Percentiles rank a stretch among this genome's conserved stretches.
phyloP scores from a whole-genome alignment of 1,139 yeast species.

The Chernovozyma sophiae-reginae region DNA sequence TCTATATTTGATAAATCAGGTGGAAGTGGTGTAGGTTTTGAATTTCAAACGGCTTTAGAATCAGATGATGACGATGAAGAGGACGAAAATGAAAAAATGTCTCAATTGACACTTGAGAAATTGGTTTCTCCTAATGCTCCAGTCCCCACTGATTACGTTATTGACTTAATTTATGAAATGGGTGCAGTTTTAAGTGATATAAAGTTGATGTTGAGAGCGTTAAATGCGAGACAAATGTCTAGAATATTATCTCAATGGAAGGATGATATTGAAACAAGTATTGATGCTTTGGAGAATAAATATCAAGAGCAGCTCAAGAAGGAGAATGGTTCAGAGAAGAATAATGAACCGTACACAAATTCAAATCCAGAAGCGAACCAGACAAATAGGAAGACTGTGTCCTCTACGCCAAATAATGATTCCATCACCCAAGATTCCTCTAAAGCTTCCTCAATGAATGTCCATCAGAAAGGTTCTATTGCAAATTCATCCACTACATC shows the following conservation, averaged over 20 bases:
- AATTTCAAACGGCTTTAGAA: slow-evolving; percentile 6
- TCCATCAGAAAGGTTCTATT: neutral
- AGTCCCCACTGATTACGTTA: slow-evolving; percentile 49
- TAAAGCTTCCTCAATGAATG: neutral
- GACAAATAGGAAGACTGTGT: neutral
- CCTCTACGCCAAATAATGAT: neutral
- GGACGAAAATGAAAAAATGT: slow-evolving; percentile 13
- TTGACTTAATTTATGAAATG: slow-evolving; percentile 57
- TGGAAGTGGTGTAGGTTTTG: slow-evolving; percentile 9
- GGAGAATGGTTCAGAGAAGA: too few relatives aligned
- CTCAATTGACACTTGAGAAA: slow-evolving; percentile 43
- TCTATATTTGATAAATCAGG: slow-evolving; percentile 34
- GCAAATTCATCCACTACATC: slow-evolving; percentile 4
- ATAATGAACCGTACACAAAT: too few relatives aligned
- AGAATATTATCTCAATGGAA: slow-evolving; percentile 35
- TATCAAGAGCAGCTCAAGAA: slow-evolving; percentile 4
- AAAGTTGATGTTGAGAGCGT: slow-evolving; percentile 58
- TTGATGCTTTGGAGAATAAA: slow-evolving; percentile 16
- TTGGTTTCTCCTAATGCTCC: slow-evolving; percentile 50
- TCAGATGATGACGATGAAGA: slow-evolving; percentile 13
- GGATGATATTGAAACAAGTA: slow-evolving; percentile 21
- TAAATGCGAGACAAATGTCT: slow-evolving; percentile 58
- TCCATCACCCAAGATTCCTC: neutral
- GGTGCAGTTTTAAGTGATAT: slow-evolving; percentile 60
- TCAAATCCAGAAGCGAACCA: neutral